A percentile compares a stretch with the other conserved stretches of the same genome.
phyloP scores from a whole-genome alignment of 306 rosid genomes.

The Begonia masoniana region DNA sequence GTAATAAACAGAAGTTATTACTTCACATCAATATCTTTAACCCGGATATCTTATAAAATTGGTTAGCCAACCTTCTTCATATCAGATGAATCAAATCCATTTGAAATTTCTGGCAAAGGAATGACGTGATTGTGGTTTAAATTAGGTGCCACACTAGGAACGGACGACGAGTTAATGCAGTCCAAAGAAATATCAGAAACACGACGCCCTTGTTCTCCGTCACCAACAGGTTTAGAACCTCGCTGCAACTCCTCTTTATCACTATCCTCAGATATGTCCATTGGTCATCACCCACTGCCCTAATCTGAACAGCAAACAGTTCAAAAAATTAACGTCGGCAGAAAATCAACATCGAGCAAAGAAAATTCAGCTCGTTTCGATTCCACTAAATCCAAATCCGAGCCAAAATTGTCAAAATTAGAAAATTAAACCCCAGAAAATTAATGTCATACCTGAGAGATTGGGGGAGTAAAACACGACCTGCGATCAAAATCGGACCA shows the following conservation, averaged over 20 bases:
- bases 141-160: constrained; percentile 6
- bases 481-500: too few species aligned
- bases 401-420: too few species aligned
- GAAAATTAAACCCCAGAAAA: too few species aligned
- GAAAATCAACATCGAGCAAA: too few species aligned
- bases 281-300: constrained; percentile 25
- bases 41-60: constrained; percentile 23
- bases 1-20: not conserved
- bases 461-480: too few species aligned
- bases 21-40: constrained; percentile 1
- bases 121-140: constrained; percentile 2
- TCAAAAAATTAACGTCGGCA: too few species aligned
- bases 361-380: too few species aligned
- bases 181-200: not conserved
- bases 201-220: constrained; percentile 6
- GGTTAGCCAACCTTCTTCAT: constrained; percentile 7
- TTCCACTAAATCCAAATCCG: too few species aligned
- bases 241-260: constrained; percentile 15
- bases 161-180: constrained; percentile 8
- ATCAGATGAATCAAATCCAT: constrained; percentile 9
- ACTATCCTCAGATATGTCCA: constrained; percentile 49
- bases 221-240: constrained; percentile 10
- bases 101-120: constrained; percentile 9
- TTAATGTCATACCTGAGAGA: too few species aligned
- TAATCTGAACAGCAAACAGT: constrained; percentile 7